Base-by-base conservation (phyloP, 208 protist genomes). In the Willaertia magna region DNA sequence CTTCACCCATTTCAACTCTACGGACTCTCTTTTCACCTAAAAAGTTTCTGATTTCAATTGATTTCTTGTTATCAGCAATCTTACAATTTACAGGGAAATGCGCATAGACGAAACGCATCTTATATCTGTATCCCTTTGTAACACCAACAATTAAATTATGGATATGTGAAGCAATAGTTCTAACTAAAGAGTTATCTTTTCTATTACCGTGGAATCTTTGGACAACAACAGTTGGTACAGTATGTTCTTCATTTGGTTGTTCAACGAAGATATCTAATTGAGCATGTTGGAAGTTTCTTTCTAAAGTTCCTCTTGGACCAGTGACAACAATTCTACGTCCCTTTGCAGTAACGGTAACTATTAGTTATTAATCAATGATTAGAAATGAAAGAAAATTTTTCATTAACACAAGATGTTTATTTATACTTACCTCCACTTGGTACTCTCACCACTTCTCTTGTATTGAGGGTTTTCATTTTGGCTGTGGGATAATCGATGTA, bases 121-220 rank as follows among this genome's bases (percentile, higher is more conserved):
- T 99, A 96, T 99, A 99, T 90, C 96, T 91, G 93, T 94, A 99
- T 87, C 98, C 98, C 90, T 97, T 95, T 84, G 95, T 99, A 82
- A 99, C 98, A 91, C 98, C 98, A 82, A 90, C 98, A 87, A 99
- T 97, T 97, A 99, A 98, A 93, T 99, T 99, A 88, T 95, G 86
- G 78, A 99, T 97, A 92, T 98, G 96, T 42, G 94, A 92, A 86
- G 93, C 88, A 78, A 98, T 90, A 74, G 98, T 98, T 89, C 97
- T 96, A 86, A 99, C 93, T 90, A 93, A 94, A 75, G 98, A 95
- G 52, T 96, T 92, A 85, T 97, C 87, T 90, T 97, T 98, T 87
- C 95, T 93, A 87, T 90, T 93, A 74, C 94, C 96, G 91, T 98
- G 98, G 97, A 97, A 99, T 78, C 95, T 90, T 86, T 96, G 93